These are phyloP conservation scores for Hypoxylon sp. DNA, from an alignment of 2,329 filamentous ascomycete species.

Conservation along the genomic window DNA sequence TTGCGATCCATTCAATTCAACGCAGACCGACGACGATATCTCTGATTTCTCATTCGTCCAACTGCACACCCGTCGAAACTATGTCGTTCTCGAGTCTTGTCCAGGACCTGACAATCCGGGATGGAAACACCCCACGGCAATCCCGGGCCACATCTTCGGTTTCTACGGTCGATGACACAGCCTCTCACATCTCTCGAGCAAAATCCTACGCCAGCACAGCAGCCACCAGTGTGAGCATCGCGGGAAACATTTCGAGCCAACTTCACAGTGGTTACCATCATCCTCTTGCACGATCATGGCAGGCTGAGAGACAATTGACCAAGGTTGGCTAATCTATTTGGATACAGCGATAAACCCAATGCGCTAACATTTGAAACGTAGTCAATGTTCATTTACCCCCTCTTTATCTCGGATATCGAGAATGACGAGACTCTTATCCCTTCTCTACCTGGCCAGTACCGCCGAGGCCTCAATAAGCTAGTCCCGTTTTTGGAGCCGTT, in stretches of 20 bases:
- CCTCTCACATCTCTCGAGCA: conserved; percentile 74
- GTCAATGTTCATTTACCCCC: conserved; percentile 98
- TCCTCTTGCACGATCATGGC: conserved; percentile 84
- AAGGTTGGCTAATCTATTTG: conserved; percentile 70
- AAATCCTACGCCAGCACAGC: conserved; percentile 77
- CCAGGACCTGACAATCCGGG: conserved; percentile 74
- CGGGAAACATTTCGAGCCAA: conserved; percentile 84
- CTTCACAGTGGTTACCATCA: conserved; percentile 88
- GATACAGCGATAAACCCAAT: not conserved
- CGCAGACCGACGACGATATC: conserved; percentile 9
- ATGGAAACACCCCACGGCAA: conserved; percentile 64
- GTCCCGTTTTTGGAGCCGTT: conserved; percentile 88
- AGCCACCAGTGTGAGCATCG: conserved; percentile 78
- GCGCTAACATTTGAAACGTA: conserved; percentile 57
- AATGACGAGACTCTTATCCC: conserved; percentile 93
- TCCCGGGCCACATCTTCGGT: conserved; percentile 62
- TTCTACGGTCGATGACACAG: conserved; percentile 72
- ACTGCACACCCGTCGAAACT: conserved; percentile 27
- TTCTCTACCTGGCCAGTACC: conserved; percentile 90
- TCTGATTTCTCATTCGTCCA: not conserved
- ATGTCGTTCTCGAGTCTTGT: conserved; percentile 80
- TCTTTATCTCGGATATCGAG: conserved; percentile 95
- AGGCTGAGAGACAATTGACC: conserved; percentile 86
- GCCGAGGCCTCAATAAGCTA: conserved; percentile 88
- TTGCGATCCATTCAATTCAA: conserved; percentile 1